Evolutionary conservation across 2,329 filamentous ascomycete species (phyloP).

Genomic region (Myriosclerotinia curreyana): DNA sequence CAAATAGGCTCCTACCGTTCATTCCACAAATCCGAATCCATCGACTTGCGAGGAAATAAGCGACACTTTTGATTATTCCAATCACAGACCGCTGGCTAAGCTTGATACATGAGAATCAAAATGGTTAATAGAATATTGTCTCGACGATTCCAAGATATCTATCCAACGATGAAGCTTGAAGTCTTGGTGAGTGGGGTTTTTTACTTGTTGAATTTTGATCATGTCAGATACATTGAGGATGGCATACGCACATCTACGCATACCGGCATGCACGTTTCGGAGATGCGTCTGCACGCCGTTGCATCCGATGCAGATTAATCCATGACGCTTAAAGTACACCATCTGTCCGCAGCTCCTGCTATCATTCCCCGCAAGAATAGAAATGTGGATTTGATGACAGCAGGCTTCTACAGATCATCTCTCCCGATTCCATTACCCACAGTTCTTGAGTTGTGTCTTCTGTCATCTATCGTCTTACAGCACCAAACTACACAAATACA

Average conservation of each 20-base stretch:
- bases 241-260: constrained; percentile 26
- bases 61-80: constrained; percentile 34
- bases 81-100: constrained; percentile 24
- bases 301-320: constrained; percentile 17
- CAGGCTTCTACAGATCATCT: constrained; percentile 24
- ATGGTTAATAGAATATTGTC: constrained; percentile 33
- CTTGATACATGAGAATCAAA: constrained; percentile 31
- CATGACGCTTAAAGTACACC: not conserved
- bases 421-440: no score
- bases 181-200: constrained; percentile 27
- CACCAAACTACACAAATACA: no score
- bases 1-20: constrained; percentile 34
- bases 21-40: constrained; percentile 32
- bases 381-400: constrained; percentile 27
- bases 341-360: constrained; percentile 25
- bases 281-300: constrained; percentile 33
- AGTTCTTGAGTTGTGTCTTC: no score
- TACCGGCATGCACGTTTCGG: constrained; percentile 33
- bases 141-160: constrained; percentile 30
- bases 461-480: no score
- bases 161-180: constrained; percentile 30
- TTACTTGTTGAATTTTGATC: not conserved
- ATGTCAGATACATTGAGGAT: not conserved
- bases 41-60: constrained; percentile 34
- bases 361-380: constrained; percentile 27